phyloP scores from a whole-genome alignment of 495 filamentous ascomycete genomes.

The Daldinia loculata region DNA sequence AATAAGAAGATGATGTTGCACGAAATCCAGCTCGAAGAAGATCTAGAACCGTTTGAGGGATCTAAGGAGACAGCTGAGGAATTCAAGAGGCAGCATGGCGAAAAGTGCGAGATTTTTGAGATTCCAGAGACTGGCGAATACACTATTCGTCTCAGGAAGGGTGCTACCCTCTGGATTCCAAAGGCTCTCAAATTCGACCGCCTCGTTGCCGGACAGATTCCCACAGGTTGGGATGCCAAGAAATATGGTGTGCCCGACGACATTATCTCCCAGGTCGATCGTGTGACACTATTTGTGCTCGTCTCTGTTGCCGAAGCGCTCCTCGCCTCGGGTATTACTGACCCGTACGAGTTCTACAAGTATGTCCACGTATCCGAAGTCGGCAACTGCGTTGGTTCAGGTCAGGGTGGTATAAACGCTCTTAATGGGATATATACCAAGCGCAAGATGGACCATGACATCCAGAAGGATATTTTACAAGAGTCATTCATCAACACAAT shows the following conservation, averaged over 20 bases:
- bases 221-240: slow-evolving; percentile 95
- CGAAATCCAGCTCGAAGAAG: slow-evolving; percentile 95
- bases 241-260: slow-evolving; percentile 96
- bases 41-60: slow-evolving; percentile 94
- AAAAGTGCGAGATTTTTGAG: slow-evolving; percentile 97
- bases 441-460: slow-evolving; percentile 93
- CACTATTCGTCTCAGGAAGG: slow-evolving; percentile 92
- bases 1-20: slow-evolving; percentile 98
- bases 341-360: slow-evolving; percentile 99
- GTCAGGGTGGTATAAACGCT: slow-evolving; percentile 92
- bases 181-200: slow-evolving; percentile 98
- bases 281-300: slow-evolving; percentile 92
- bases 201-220: slow-evolving; percentile 94
- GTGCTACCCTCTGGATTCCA: slow-evolving; percentile 90
- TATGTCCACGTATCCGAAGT: slow-evolving; percentile 98
- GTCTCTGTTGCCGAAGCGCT: slow-evolving; percentile 92
- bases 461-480: slow-evolving; percentile 98
- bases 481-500: slow-evolving; percentile 99
- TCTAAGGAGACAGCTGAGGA: slow-evolving; percentile 97
- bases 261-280: slow-evolving; percentile 97
- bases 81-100: slow-evolving; percentile 95
- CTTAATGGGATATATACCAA: slow-evolving; percentile 99
- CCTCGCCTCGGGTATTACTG: slow-evolving; percentile 93
- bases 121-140: slow-evolving; percentile 94
- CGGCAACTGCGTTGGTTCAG: slow-evolving; percentile 97